A percentile compares a stretch with the other conserved stretches of the same genome.
phyloP scores from a whole-genome alignment of 2,329 filamentous ascomycete genomes.

The Aspergillus udagawae region DNA sequence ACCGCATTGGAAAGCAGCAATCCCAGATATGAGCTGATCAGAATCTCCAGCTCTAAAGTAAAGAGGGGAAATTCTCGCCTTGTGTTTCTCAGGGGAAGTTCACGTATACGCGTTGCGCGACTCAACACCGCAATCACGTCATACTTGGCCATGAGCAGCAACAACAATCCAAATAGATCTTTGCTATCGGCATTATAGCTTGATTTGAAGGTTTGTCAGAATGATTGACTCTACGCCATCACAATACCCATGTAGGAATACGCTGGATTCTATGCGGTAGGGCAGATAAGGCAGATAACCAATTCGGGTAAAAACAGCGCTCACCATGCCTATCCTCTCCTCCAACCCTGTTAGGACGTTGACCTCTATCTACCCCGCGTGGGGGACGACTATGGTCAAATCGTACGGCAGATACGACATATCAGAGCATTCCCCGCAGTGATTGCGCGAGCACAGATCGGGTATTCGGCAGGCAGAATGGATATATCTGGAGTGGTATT shows the following conservation, averaged over 20 bases:
- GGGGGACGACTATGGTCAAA: neutral
- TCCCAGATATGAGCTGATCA: neutral
- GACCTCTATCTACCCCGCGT: constrained; percentile 3
- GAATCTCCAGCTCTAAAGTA: neutral
- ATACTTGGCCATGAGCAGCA: constrained; percentile 12
- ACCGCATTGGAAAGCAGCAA: neutral
- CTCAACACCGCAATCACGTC: constrained; percentile 20
- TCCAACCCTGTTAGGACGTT: neutral
- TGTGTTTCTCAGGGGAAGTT: neutral
- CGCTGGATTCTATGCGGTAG: neutral
- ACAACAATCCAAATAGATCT: neutral
- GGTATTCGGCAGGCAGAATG: constrained; percentile 8
- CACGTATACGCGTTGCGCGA: constrained; percentile 6
- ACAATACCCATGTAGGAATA: neutral
- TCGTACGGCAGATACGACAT: neutral
- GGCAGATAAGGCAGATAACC: neutral
- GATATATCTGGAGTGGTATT: constrained; percentile 6
- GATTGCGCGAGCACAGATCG: constrained; percentile 18
- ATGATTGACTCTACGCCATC: neutral
- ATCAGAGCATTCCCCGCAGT: constrained; percentile 19
- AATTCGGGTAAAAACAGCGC: neutral
- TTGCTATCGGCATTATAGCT: neutral
- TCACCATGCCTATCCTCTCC: neutral
- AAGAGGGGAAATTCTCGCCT: neutral
- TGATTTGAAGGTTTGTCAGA: neutral